These are phyloP conservation scores for Sporothrix protearum DNA, from an alignment of 2,329 filamentous ascomycete species.

Conservation along the genomic window DNA sequence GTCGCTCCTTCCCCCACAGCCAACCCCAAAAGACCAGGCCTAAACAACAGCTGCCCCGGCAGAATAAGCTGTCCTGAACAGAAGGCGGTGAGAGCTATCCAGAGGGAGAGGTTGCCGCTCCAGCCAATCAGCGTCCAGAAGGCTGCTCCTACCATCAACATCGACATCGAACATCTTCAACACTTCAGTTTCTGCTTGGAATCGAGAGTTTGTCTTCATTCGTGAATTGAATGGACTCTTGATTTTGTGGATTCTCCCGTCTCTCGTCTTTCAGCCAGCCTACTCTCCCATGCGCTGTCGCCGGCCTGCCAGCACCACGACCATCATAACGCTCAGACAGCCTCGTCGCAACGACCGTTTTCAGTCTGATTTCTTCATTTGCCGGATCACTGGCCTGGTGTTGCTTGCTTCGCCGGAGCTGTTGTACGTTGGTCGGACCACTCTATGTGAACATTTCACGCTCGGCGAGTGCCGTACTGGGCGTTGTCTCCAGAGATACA, in stretches of 20 bases:
- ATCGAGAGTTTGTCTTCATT: not conserved
- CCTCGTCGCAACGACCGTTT: too few relatives aligned
- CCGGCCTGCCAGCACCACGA: too few relatives aligned
- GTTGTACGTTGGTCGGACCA: too few relatives aligned
- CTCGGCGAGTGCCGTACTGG: too few relatives aligned
- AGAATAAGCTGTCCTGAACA: constrained; percentile 17
- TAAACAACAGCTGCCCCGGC: constrained; percentile 15
- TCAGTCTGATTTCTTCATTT: too few relatives aligned
- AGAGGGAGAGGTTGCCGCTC: not conserved
- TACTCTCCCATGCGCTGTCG: too few relatives aligned
- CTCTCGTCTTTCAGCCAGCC: too few relatives aligned
- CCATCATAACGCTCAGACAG: too few relatives aligned
- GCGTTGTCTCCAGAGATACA: too few relatives aligned
- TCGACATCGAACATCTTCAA: not conserved
- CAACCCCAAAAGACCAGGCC: not conserved
- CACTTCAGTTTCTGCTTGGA: not conserved
- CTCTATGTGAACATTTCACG: too few relatives aligned
- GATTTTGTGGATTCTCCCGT: not conserved
- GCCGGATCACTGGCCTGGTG: too few relatives aligned
- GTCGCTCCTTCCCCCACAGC: constrained; percentile 12
- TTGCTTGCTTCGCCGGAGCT: too few relatives aligned
- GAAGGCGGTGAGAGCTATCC: constrained; percentile 25
- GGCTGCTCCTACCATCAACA: not conserved
- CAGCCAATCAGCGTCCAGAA: constrained; percentile 14
- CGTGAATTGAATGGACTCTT: not conserved